These are phyloP conservation scores for Rhodotorula sp. DNA, from an alignment of 1,284 basidiomycete species.

Conservation along the genomic window DNA sequence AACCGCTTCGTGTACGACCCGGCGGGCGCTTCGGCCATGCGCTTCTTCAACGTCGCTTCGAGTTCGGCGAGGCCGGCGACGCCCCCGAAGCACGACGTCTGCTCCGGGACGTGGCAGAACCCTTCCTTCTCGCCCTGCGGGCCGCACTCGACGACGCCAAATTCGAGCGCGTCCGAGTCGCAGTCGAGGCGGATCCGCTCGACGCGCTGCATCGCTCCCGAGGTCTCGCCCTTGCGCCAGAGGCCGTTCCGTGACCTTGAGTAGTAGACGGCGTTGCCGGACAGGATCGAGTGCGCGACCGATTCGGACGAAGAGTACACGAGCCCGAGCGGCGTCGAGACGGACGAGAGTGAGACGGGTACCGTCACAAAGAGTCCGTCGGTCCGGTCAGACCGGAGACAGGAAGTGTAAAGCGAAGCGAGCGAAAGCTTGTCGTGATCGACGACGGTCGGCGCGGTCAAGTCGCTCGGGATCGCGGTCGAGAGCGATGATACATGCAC, in stretches of 20 bases:
- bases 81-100: conserved; percentile 73
- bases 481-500: conserved; percentile 41
- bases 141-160: conserved; percentile 85
- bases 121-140: conserved; percentile 57
- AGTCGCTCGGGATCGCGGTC: conserved; percentile 50
- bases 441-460: background rate
- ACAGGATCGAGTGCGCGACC: conserved; percentile 78
- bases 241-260: conserved; percentile 86
- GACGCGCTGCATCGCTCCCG: conserved; percentile 87
- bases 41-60: conserved; percentile 72
- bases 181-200: conserved; percentile 83
- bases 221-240: conserved; percentile 97
- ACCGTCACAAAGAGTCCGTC: conserved; percentile 93
- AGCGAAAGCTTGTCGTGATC: conserved; percentile 61
- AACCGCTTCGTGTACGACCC: conserved; percentile 90
- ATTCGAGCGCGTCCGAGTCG: conserved; percentile 88
- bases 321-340: conserved; percentile 78
- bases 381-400: conserved; percentile 77
- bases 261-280: conserved; percentile 92
- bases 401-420: conserved; percentile 79
- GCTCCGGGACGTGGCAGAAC: conserved; percentile 73
- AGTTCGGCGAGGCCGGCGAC: conserved; percentile 73
- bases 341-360: conserved; percentile 67
- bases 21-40: conserved; percentile 73
- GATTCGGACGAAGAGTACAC: conserved; percentile 95